Conservation (phyloP, 768 basidiomycete species). For the Hortiboletus campestris region DNA sequence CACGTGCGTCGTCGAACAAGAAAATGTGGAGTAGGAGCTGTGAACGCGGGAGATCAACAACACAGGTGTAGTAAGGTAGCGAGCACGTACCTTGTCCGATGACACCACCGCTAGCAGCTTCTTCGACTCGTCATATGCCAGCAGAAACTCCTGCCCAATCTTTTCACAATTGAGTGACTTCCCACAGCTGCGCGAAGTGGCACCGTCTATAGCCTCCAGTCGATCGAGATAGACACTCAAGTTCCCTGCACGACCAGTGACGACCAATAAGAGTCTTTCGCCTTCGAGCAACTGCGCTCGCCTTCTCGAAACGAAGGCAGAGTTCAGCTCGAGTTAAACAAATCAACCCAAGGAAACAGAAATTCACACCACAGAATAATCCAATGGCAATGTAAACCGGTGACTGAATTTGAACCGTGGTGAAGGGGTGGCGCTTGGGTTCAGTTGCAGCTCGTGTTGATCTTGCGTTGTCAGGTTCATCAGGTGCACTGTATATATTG, state of each 20-base stretch:
- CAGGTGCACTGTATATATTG: constrained; percentile 21
- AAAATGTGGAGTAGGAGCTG: constrained; percentile 45
- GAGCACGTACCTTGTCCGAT: constrained; percentile 36
- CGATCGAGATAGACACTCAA: constrained; percentile 41
- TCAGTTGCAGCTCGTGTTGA: constrained; percentile 17
- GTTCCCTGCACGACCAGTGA: constrained; percentile 34
- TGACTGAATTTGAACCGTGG: too few relatives aligned
- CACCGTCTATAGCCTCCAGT: constrained; percentile 29
- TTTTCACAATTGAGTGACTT: constrained; percentile 43
- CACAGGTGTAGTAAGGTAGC: fast-evolving
- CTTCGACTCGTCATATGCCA: constrained; percentile 53
- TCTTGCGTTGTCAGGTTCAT: constrained; percentile 31
- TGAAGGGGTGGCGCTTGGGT: too few relatives aligned
- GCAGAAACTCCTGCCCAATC: constrained; percentile 41
- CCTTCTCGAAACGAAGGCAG: constrained; percentile 14
- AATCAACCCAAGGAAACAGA: not conserved
- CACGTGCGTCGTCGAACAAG: constrained; percentile 44
- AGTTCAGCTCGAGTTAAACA: not conserved
- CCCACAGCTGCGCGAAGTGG: constrained; percentile 26
- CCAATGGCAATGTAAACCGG: constrained; percentile 1
- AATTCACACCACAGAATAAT: constrained; percentile 19
- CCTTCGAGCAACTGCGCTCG: constrained; percentile 41
- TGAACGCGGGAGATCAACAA: not conserved
- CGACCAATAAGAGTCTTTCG: constrained; percentile 42
- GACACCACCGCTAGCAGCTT: constrained; percentile 49